Conservation (phyloP, 1,139 yeast genomes). For the Saccharomyces hybrid region DNA sequence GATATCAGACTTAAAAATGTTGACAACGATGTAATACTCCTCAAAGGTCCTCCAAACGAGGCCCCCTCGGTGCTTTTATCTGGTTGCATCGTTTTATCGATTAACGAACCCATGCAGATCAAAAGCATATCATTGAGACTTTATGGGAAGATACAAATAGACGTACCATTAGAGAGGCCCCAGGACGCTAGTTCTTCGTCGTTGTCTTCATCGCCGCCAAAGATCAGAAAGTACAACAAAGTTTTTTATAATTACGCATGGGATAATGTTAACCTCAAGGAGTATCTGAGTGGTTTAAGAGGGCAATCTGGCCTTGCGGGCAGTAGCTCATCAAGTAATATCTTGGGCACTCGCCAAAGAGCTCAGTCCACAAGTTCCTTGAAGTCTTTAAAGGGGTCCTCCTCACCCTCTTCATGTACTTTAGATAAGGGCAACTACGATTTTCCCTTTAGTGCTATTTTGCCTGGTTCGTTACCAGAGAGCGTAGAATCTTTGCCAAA, state of each 20-base stretch:
- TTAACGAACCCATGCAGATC: conserved; percentile 60
- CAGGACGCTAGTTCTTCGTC: conserved; percentile 40
- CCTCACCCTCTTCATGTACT: conserved; percentile 15
- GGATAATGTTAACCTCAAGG: conserved; percentile 50
- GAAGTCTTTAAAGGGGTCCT: not conserved
- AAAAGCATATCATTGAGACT: conserved; percentile 52
- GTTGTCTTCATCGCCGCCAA: conserved; percentile 25
- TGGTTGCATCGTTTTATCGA: conserved; percentile 66
- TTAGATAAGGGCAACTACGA: conserved; percentile 76
- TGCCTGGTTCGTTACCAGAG: conserved; percentile 83
- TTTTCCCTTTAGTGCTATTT: conserved; percentile 75
- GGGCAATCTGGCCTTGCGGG: not conserved
- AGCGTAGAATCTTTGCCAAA: conserved; percentile 88
- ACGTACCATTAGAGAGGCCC: conserved; percentile 47
- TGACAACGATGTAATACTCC: conserved; percentile 66
- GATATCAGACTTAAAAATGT: conserved; percentile 35
- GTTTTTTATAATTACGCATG: conserved; percentile 62
- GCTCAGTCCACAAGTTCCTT: not conserved
- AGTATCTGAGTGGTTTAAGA: conserved; percentile 10
- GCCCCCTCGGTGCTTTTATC: conserved; percentile 66
- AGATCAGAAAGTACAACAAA: conserved; percentile 47
- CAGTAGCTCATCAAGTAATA: not conserved
- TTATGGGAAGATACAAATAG: conserved; percentile 50
- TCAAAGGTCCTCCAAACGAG: conserved; percentile 64
- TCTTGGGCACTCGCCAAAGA: not conserved